Evolutionary conservation across 2,329 filamentous ascomycete genomes (phyloP), one percentile per base, ranked within the genome.

Genomic region (Colletotrichum ledebouriae): DNA sequence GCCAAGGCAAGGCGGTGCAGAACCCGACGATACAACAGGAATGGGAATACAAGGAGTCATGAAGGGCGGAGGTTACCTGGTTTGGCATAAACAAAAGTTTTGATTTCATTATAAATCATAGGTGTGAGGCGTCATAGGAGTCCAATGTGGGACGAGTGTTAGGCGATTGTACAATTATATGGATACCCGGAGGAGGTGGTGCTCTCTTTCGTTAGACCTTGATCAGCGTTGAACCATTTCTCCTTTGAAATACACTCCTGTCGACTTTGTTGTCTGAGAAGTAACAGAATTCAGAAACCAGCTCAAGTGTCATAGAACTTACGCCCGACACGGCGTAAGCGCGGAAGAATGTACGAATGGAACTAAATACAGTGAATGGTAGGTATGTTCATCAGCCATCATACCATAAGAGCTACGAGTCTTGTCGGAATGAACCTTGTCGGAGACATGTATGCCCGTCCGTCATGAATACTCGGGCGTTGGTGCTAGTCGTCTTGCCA

Each of bases 11-110:
- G 3, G 79, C 80, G 0, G 72, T 79, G 4, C 82, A 85, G 70
- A 72, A 75, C 20, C 82, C 83, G 10, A 78, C 75, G 0, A 72
- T 81, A 2, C 15, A 78, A 13, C 76, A 83, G 50, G 82, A 85
- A 72, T 85, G 83, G 83, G 72, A 22, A 63, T 20, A 17, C 2
- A 34, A 49, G 29, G 61, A 64, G 17, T 49, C 11, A 7, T 68
- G 47, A 67, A 3, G 15, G 25, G 22, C 2, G 34, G 11, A 33
- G 20, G 7, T 12, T 17, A 6, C 17, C 33, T 10, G 29, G 25
- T 53, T 37, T 1, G 55, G 41, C n/a, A 55, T 44, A 64, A 41
- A 59, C 2, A 68, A 65, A 68, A 68, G 47, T 55, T 55, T 33
- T 46, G 20, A 5, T n/a, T 12, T n/a, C 13, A 25, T 25, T 13